Evolutionary conservation across 768 basidiomycete species (phyloP).

Genomic region (Tylopilus vinaceipallidus): DNA sequence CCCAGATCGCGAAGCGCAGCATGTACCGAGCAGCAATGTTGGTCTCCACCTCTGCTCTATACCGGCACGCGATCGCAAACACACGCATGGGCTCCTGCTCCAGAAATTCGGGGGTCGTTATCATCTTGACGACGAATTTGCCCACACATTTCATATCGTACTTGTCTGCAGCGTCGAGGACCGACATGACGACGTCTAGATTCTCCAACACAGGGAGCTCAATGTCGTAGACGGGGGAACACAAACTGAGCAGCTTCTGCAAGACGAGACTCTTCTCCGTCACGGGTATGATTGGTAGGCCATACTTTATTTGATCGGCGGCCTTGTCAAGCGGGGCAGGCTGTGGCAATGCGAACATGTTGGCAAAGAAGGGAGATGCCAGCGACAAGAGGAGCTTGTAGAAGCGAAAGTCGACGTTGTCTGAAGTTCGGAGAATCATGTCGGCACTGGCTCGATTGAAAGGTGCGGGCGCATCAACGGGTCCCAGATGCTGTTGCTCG

Average conservation of each 20-base stretch:
- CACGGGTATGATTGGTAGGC: slow-evolving; percentile 45
- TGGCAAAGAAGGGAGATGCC: slow-evolving; percentile 57
- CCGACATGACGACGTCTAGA: slow-evolving; percentile 40
- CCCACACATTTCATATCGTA: slow-evolving; percentile 50
- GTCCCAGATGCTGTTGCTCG: slow-evolving; percentile 10
- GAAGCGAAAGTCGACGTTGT: slow-evolving; percentile 49
- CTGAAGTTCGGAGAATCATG: slow-evolving; percentile 54
- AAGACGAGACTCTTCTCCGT: slow-evolving; percentile 44
- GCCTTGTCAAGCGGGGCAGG: slow-evolving; percentile 31
- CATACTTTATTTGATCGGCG: slow-evolving; percentile 32
- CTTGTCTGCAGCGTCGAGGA: slow-evolving; percentile 47
- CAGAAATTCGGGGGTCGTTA: slow-evolving; percentile 31
- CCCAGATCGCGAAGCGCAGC: slow-evolving; percentile 35
- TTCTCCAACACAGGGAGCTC: slow-evolving; percentile 33
- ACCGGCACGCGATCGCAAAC: slow-evolving; percentile 38
- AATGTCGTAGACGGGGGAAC: slow-evolving; percentile 46
- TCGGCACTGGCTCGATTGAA: slow-evolving; percentile 52
- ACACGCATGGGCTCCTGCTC: slow-evolving; percentile 37
- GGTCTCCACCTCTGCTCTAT: slow-evolving; percentile 34
- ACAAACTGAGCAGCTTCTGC: slow-evolving; percentile 42
- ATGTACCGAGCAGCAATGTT: slow-evolving; percentile 37
- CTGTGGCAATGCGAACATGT: slow-evolving; percentile 53
- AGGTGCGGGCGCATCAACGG: slow-evolving; percentile 35
- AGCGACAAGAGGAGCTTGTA: slow-evolving; percentile 54
- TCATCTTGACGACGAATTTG: slow-evolving; percentile 32